These are phyloP conservation scores for Entoloma clypeatum DNA, from an alignment of 1,284 basidiomycete species.

Conservation along the genomic window DNA sequence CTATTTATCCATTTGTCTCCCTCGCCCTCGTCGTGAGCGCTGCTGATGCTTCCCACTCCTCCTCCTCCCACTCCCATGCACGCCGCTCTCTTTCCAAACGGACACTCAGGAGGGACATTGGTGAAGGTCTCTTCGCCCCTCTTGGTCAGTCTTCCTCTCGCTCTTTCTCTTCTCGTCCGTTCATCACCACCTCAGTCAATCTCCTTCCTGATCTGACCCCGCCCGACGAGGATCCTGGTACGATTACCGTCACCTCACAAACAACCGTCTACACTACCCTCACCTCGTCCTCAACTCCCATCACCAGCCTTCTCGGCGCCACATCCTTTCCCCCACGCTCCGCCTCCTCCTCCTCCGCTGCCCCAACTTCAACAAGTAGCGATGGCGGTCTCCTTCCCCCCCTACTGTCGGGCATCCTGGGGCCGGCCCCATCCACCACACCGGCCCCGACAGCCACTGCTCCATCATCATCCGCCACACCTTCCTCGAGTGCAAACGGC, in stretches of 20 bases:
- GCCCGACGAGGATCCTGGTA: not conserved
- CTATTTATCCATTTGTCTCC: conserved; percentile 28
- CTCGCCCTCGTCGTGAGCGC: conserved; percentile 24
- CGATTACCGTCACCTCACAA: not conserved
- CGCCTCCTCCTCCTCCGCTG: not conserved
- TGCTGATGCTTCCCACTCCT: conserved; percentile 35
- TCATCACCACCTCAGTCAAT: not conserved
- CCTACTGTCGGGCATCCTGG: not conserved
- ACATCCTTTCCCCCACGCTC: too few relatives aligned
- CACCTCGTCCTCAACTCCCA: not conserved
- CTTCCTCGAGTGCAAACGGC: not conserved
- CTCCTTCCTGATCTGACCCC: not conserved
- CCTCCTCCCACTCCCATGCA: conserved; percentile 35
- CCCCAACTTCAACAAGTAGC: not conserved
- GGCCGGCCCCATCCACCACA: not conserved
- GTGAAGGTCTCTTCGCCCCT: not conserved
- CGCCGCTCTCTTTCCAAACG: conserved; percentile 35
- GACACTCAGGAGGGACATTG: conserved; percentile 13
- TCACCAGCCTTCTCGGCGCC: conserved; percentile 1
- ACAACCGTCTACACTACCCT: not conserved
- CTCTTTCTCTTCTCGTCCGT: not conserved
- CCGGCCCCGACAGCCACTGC: too few relatives aligned
- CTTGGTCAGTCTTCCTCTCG: conserved; percentile 19
- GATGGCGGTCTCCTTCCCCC: not conserved
- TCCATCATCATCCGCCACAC: too few relatives aligned